Percentiles rank a stretch among this genome's conserved stretches.
phyloP scores from a whole-genome alignment of 495 filamentous ascomycete genomes.

The Tuber microsphaerosporum region DNA sequence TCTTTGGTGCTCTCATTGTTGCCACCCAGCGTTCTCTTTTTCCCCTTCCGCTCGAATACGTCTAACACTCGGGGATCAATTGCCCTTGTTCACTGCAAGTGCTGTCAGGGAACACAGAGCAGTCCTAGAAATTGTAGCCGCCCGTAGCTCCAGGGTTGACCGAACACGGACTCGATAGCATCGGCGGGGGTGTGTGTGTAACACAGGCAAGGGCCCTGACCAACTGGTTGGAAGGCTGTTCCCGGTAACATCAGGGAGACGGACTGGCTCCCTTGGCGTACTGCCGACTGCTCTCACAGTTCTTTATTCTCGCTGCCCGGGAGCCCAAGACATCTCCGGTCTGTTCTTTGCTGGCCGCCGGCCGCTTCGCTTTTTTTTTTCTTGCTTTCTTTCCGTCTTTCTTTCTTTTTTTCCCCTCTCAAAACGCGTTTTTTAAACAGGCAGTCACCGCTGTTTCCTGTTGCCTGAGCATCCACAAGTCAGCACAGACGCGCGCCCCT shows the following conservation, averaged over 20 bases:
- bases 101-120: not conserved
- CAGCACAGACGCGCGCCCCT: constrained; percentile 16
- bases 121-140: not conserved
- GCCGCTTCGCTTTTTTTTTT: constrained; percentile 11
- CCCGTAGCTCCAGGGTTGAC: not conserved
- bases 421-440: constrained; percentile 26
- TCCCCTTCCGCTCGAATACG: not conserved
- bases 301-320: constrained; percentile 13
- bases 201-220: constrained; percentile 20
- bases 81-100: not conserved
- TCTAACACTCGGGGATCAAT: not conserved
- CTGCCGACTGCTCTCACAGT: constrained; percentile 13
- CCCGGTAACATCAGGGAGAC: constrained; percentile 14
- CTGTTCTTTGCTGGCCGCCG: constrained; percentile 16
- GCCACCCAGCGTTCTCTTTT: not conserved
- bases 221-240: not conserved
- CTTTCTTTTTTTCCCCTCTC: constrained; percentile 12
- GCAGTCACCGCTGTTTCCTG: constrained; percentile 20
- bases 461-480: constrained; percentile 16
- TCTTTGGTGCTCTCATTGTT: not conserved
- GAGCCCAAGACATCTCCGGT: constrained; percentile 26
- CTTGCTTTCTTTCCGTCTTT: not conserved
- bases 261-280: constrained; percentile 22
- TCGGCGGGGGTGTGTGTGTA: not conserved
- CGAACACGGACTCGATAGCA: not conserved